Conservation (phyloP, 768 basidiomycete genomes). For the Hypholoma fasciculare region DNA sequence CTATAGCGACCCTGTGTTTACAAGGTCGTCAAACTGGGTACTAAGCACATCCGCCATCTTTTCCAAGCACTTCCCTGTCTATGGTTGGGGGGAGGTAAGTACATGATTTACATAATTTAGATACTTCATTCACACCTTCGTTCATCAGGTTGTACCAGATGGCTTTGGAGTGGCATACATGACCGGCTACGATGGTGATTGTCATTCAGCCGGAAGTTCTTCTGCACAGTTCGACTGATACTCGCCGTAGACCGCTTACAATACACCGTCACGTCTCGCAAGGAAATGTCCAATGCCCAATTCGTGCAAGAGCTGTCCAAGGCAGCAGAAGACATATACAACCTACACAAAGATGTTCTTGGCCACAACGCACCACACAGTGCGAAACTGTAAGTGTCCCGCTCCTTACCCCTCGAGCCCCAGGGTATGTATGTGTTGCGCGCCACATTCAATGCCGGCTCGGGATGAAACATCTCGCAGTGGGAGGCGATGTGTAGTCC, state of each 20-base stretch:
- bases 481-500: background rate
- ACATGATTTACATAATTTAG: background rate
- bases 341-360: conserved; percentile 43
- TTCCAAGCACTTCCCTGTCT: conserved; percentile 79
- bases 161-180: conserved; percentile 95
- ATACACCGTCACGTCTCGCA: conserved; percentile 86
- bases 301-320: conserved; percentile 70
- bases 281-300: conserved; percentile 75
- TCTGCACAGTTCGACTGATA: background rate
- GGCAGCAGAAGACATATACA: conserved; percentile 67
- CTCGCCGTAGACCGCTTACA: conserved; percentile 64
- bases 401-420: background rate
- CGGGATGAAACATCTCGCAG: background rate
- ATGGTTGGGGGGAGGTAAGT: conserved; percentile 85
- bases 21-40: conserved; percentile 78
- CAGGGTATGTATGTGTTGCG: background rate
- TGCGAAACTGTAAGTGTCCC: conserved; percentile 29
- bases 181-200: conserved; percentile 81
- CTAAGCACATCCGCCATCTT: conserved; percentile 89
- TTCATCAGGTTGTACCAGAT: conserved; percentile 68
- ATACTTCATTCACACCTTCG: conserved; percentile 10
- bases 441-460: background rate
- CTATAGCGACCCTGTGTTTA: conserved; percentile 74
- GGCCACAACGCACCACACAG: conserved; percentile 19
- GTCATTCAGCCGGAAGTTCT: conserved; percentile 6